Evolutionary conservation across 2,329 filamentous ascomycete species (phyloP).

Genomic region (Sclerotinia trifoliorum): DNA sequence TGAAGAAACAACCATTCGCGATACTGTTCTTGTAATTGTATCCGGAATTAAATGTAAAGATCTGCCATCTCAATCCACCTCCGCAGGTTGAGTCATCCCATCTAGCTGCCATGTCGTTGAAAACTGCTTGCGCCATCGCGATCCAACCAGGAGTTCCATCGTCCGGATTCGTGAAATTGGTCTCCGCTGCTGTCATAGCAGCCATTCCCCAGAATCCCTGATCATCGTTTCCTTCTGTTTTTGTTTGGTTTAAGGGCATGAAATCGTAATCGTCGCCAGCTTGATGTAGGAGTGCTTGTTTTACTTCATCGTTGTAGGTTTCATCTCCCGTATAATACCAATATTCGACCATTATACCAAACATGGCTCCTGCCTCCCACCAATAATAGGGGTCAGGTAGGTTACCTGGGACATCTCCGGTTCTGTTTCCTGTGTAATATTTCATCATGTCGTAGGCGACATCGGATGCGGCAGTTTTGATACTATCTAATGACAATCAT

Average conservation of each 20-base stretch:
- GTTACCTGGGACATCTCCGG: conserved; percentile 52
- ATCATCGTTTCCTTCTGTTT: conserved; percentile 64
- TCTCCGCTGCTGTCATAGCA: conserved; percentile 67
- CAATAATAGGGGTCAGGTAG: conserved; percentile 41
- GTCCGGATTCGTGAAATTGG: conserved; percentile 58
- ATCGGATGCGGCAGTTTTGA: conserved; percentile 39
- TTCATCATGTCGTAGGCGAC: conserved; percentile 50
- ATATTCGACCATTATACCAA: conserved; percentile 72
- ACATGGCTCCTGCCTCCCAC: conserved; percentile 68
- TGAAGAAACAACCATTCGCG: conserved; percentile 61
- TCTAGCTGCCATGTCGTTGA: conserved; percentile 66
- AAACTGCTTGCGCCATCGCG: conserved; percentile 70
- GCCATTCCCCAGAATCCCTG: conserved; percentile 72
- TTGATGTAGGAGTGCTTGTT: conserved; percentile 68
- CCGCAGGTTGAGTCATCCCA: conserved; percentile 69
- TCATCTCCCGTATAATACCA: conserved; percentile 77
- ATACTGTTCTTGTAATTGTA: conserved; percentile 73
- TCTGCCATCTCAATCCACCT: conserved; percentile 82
- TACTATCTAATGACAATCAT: conserved; percentile 30
- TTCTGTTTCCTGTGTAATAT: conserved; percentile 51
- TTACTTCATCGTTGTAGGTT: conserved; percentile 61
- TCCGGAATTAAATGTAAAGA: conserved; percentile 76
- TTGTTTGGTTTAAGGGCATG: conserved; percentile 71
- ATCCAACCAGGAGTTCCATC: conserved; percentile 61
- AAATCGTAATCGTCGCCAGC: conserved; percentile 69